Evolutionary conservation across 371 early-diverging fungal genomes (phyloP).

Genomic region (Mucor lusitanicus): DNA sequence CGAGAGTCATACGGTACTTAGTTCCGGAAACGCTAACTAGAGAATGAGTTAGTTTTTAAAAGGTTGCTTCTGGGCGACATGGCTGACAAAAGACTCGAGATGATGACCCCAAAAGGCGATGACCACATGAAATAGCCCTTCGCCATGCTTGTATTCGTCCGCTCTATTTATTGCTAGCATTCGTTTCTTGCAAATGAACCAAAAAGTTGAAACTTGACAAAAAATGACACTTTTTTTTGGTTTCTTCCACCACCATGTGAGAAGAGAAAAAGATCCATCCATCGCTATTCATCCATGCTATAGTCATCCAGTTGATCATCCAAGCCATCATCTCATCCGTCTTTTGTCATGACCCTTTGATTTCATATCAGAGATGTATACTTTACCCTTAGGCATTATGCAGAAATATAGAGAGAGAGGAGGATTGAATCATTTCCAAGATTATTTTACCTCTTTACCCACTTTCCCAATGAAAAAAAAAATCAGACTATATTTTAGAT

Average conservation of each 20-base stretch:
- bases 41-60: not conserved
- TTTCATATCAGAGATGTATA: not conserved
- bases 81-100: not conserved
- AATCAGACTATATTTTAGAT: not conserved
- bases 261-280: not conserved
- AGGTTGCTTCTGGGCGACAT: not conserved
- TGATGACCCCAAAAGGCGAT: not conserved
- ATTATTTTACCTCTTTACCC: not conserved
- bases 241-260: not conserved
- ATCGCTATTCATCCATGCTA: conserved; percentile 8
- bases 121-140: conserved; percentile 1
- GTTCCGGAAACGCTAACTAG: conserved; percentile 81
- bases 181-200: not conserved
- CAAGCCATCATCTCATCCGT: conserved; percentile 2
- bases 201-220: not conserved
- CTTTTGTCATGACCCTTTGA: not conserved
- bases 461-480: not conserved
- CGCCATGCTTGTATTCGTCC: not conserved
- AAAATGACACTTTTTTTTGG: not conserved
- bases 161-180: conserved; percentile 3
- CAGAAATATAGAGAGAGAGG: conserved; percentile 27
- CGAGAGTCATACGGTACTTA: conserved; percentile 99
- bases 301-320: not conserved
- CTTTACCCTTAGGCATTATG: conserved; percentile 25
- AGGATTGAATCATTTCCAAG: not conserved